Percentiles rank a stretch among this genome's conserved stretches.
These are phyloP conservation scores for Pythium monospermum DNA, from an alignment of 352 stramenopile genomes.

Conservation along the genomic window DNA sequence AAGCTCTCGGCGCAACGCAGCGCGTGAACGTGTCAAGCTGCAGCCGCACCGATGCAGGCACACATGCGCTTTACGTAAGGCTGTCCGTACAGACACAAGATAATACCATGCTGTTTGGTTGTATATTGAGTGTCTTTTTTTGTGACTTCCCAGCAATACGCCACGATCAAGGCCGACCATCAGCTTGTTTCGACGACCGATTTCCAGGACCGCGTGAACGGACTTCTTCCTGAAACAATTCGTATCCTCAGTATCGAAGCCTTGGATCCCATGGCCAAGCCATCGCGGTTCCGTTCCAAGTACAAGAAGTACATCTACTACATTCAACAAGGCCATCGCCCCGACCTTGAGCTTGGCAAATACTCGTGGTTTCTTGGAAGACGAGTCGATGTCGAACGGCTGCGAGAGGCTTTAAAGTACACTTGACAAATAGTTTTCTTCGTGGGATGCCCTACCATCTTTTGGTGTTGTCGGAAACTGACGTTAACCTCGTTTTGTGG, in stretches of 20 bases:
- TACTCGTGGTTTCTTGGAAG: slow-evolving; percentile 83
- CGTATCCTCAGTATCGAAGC: slow-evolving; percentile 40
- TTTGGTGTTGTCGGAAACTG: too few relatives aligned
- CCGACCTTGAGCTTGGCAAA: slow-evolving; percentile 60
- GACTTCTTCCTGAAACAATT: slow-evolving; percentile 33
- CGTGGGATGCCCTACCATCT: too few relatives aligned
- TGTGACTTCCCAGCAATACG: slow-evolving; percentile 61
- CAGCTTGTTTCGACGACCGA: slow-evolving; percentile 35
- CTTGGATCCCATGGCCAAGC: slow-evolving; percentile 25
- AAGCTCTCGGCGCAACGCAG: slow-evolving; percentile 31
- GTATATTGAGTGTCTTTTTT: not conserved
- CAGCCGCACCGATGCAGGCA: slow-evolving; percentile 80
- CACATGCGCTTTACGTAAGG: slow-evolving; percentile 80
- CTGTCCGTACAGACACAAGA: too few relatives aligned
- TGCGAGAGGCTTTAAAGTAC: slow-evolving; percentile 56
- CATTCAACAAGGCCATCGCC: slow-evolving; percentile 75
- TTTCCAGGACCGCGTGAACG: slow-evolving; percentile 54
- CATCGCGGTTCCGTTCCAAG: slow-evolving; percentile 63
- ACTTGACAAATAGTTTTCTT: not conserved
- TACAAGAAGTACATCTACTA: slow-evolving; percentile 91
- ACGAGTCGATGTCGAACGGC: slow-evolving; percentile 46
- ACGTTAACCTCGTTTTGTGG: too few relatives aligned
- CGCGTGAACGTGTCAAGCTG: slow-evolving; percentile 80
- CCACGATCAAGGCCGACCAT: slow-evolving; percentile 55
- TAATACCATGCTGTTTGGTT: too few relatives aligned